phyloP scores from a whole-genome alignment of 2,329 filamentous ascomycete species.

The Sclerotinia spermophila region DNA sequence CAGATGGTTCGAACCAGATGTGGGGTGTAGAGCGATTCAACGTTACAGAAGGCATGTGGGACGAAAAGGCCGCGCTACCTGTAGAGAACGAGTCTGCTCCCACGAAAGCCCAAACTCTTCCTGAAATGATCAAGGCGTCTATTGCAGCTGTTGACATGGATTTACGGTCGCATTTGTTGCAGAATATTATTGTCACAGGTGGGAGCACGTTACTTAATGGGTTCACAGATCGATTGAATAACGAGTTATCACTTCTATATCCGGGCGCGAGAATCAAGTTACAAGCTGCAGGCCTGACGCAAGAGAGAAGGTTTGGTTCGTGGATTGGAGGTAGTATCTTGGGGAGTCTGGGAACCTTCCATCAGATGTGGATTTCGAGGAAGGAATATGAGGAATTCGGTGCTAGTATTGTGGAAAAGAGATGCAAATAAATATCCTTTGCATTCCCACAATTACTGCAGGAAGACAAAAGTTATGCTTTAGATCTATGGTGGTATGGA shows the following conservation, averaged over 20 bases:
- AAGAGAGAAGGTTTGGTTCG: constrained; percentile 84
- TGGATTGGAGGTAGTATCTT: constrained; percentile 98
- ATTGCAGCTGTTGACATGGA: constrained; percentile 84
- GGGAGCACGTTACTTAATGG: constrained; percentile 84
- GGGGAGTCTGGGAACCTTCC: constrained; percentile 92
- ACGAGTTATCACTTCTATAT: constrained; percentile 76
- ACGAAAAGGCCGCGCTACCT: constrained; percentile 69
- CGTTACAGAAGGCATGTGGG: constrained; percentile 86
- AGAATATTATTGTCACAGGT: constrained; percentile 90
- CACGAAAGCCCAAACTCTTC: constrained; percentile 74
- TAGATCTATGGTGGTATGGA: not conserved
- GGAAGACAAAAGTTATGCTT: constrained; percentile 20
- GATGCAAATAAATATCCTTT: constrained; percentile 69
- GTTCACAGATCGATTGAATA: constrained; percentile 85
- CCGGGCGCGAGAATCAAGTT: constrained; percentile 85
- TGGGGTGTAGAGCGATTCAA: constrained; percentile 86
- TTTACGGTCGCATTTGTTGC: constrained; percentile 74
- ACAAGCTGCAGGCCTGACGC: constrained; percentile 78
- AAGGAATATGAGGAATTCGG: constrained; percentile 99
- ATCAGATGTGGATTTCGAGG: constrained; percentile 98
- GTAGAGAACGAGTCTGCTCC: constrained; percentile 44
- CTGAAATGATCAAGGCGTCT: constrained; percentile 73
- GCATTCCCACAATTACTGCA: not conserved
- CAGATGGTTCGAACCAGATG: constrained; percentile 92
- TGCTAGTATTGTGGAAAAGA: constrained; percentile 84